Percentiles rank a stretch among this genome's conserved stretches.
phyloP scores from a whole-genome alignment of 2,329 filamentous ascomycete genomes.

The Tolypocladium amazonense region DNA sequence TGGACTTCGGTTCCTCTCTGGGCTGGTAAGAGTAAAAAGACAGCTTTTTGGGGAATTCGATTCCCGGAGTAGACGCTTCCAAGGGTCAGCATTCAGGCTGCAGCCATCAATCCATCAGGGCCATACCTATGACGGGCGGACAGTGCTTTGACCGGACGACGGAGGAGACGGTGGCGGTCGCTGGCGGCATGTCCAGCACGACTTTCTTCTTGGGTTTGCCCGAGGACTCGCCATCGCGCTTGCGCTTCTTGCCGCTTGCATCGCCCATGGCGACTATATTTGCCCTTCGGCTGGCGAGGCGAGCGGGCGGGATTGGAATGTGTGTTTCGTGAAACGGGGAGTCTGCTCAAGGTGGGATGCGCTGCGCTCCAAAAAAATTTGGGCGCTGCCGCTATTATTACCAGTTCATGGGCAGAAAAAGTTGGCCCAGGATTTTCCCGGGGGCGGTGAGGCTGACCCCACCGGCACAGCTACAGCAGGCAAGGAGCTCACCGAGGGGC shows the following conservation, averaged over 20 bases:
- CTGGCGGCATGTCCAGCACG: constrained; percentile 29
- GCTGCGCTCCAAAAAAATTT: constrained; percentile 18
- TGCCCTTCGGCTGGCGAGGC: background rate
- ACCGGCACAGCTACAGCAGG: constrained; percentile 1
- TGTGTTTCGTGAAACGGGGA: background rate
- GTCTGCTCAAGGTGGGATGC: constrained; percentile 6
- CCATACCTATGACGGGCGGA: constrained; percentile 43
- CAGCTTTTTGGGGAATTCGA: constrained; percentile 22
- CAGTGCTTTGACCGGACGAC: constrained; percentile 33
- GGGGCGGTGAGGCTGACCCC: constrained; percentile 11
- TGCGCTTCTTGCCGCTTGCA: constrained; percentile 39
- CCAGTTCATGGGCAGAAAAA: constrained; percentile 10
- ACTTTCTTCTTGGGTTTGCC: constrained; percentile 41
- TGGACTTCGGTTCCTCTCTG: constrained; percentile 20
- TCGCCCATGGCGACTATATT: constrained; percentile 23
- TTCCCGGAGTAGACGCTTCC: constrained; percentile 23
- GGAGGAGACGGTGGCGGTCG: constrained; percentile 34
- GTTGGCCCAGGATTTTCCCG: constrained; percentile 14
- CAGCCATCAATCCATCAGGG: background rate
- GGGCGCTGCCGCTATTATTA: constrained; percentile 5
- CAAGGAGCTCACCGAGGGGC: background rate
- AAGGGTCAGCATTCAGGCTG: constrained; percentile 7
- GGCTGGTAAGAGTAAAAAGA: constrained; percentile 40
- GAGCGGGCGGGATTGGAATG: background rate
- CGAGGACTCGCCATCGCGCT: constrained; percentile 32